Base-by-base conservation (phyloP, 768 basidiomycete genomes). In the Tricholoma flavovirens region DNA sequence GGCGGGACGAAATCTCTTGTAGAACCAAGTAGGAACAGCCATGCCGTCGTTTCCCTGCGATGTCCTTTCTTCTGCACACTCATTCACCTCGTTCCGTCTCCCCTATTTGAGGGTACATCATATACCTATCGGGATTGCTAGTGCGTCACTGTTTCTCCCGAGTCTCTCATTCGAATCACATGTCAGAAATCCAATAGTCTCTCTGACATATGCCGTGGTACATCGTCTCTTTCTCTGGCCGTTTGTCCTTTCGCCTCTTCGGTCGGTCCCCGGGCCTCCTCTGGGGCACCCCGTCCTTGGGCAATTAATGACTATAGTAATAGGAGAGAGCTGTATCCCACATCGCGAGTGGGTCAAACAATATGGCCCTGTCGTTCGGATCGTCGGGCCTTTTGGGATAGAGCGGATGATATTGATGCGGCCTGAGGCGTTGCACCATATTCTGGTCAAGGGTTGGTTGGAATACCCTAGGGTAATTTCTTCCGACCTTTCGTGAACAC, bases 321-420 rank as follows among this genome's bases (percentile, higher is more conserved):
- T 7, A 26, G 22, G 70, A 1, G 77, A 79, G 64, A 63, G 73
- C 36, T 75, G 78, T 17, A 72, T 76, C 21, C 72, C 74, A 7
- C 76, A 77, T 46, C 72, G 74, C 53, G 68, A 71, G 60, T 80
- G 78, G 78, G 71, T 73, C 45, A 78, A 81, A 59, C 54, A 73
- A 24, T 67, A 78, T 49, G 78, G 79, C 0, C 69, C 75, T 1
- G 66, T 75, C 19, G 73, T 80, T 10, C 74, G 77, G 35, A 65
- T 69, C 29, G 72, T 79, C 19, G 79, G 80, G 1, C 73, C 75
- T 1, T 15, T 81, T 7, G 79, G 78, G 1, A 65, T 76, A 14
- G 78, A 80, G 58, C 67, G 77, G 11, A 57, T 81, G 26, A 71
- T 79, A 6, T 74, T 77, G 62, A 67, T 74, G 64, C 68, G 65